A percentile compares a stretch with the other conserved stretches of the same genome.
These are phyloP conservation scores for Coix lacrymajobi DNA, from an alignment of 176 grass and related monocot species.

Conservation along the genomic window DNA sequence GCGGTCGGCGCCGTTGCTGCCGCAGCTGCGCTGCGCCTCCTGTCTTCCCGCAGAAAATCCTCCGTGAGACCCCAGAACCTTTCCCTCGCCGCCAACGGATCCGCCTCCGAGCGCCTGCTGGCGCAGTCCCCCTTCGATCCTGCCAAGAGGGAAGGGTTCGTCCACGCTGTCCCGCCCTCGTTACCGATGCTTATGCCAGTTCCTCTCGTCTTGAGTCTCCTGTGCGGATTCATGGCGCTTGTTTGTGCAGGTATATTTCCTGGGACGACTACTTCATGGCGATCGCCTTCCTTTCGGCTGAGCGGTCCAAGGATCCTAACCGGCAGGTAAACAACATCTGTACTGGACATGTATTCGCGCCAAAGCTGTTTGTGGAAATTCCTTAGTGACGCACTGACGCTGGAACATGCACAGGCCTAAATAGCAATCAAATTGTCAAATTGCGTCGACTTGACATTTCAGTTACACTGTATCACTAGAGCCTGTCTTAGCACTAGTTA, in stretches of 20 bases:
- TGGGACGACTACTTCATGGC: slow-evolving; percentile 99
- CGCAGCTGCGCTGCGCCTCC: slow-evolving; percentile 31
- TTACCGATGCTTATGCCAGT: background rate
- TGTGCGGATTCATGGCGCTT: background rate
- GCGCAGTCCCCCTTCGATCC: slow-evolving; percentile 62
- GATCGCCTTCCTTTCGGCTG: slow-evolving; percentile 90
- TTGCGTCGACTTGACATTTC: background rate
- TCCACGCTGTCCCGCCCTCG: background rate
- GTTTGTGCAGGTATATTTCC: slow-evolving; percentile 64
- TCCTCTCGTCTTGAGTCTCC: background rate
- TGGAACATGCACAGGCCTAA: background rate
- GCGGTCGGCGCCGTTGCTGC: slow-evolving; percentile 56
- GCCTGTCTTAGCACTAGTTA: background rate
- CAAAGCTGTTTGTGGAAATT: slow-evolving; percentile 31
- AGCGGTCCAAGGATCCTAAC: slow-evolving; percentile 94
- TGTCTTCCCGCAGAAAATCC: slow-evolving; percentile 31
- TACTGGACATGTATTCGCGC: background rate
- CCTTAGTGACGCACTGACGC: background rate
- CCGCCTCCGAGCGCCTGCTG: background rate
- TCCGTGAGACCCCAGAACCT: background rate
- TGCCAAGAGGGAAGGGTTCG: slow-evolving; percentile 68
- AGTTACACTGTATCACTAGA: background rate
- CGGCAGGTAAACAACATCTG: slow-evolving; percentile 52
- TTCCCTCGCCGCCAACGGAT: slow-evolving; percentile 29
- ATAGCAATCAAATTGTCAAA: background rate